These are phyloP conservation scores for Casuarina cunninghamiana DNA, from an alignment of 306 rosid genomes.

Conservation along the genomic window DNA sequence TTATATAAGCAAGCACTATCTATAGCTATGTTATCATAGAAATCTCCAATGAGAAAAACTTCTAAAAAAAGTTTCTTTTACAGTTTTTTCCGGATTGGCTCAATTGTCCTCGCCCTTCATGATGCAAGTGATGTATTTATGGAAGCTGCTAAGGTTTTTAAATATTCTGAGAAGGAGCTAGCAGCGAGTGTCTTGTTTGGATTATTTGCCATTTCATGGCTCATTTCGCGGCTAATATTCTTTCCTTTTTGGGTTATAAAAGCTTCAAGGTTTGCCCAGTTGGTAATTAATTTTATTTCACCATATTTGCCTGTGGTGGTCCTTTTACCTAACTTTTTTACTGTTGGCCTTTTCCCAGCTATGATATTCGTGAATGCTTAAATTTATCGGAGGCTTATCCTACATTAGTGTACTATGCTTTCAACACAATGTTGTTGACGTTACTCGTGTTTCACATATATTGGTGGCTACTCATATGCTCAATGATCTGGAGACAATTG, in stretches of 20 bases:
- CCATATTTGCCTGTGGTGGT: slow-evolving; percentile 25
- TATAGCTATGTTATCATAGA: slow-evolving; percentile 12
- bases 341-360: slow-evolving; percentile 57
- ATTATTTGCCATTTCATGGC: slow-evolving; percentile 82
- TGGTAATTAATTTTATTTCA: slow-evolving; percentile 31
- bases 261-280: slow-evolving; percentile 72
- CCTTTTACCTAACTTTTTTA: slow-evolving; percentile 30
- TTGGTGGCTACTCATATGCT: slow-evolving; percentile 96
- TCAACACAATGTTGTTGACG: slow-evolving; percentile 77
- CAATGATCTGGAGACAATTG: slow-evolving; percentile 81
- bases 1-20: slow-evolving; percentile 11
- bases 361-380: slow-evolving; percentile 47
- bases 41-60: slow-evolving; percentile 23
- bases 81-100: slow-evolving; percentile 90
- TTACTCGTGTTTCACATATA: slow-evolving; percentile 92
- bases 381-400: slow-evolving; percentile 40
- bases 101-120: slow-evolving; percentile 83
- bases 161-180: slow-evolving; percentile 86
- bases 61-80: slow-evolving; percentile 23
- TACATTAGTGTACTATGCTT: slow-evolving; percentile 61
- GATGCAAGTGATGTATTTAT: slow-evolving; percentile 94
- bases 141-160: slow-evolving; percentile 98
- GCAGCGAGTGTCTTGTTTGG: slow-evolving; percentile 87
- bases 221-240: slow-evolving; percentile 71
- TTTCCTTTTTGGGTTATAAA: slow-evolving; percentile 88